Percentiles rank a stretch among this genome's conserved stretches.
Conservation (phyloP, 495 filamentous ascomycete genomes). For the Aspergillus olivimuriae region DNA sequence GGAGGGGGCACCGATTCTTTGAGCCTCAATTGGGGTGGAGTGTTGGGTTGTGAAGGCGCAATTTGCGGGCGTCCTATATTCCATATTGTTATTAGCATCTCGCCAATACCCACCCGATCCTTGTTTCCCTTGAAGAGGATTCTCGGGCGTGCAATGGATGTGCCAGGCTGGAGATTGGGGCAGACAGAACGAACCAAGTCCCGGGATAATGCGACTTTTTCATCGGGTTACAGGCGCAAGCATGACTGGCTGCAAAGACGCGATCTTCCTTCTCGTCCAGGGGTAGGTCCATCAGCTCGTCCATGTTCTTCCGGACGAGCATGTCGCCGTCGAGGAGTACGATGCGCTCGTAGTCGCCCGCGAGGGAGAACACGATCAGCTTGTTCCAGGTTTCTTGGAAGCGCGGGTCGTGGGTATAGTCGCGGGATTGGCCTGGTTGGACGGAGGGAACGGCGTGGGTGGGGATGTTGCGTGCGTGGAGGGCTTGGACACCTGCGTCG, state of each 20-base stretch:
- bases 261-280: constrained; percentile 52
- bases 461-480: constrained; percentile 16
- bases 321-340: constrained; percentile 83
- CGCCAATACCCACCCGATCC: too few relatives aligned
- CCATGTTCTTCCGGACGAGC: constrained; percentile 72
- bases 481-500: constrained; percentile 14
- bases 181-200: constrained; percentile 48
- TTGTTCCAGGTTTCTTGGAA: constrained; percentile 86
- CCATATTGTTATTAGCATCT: neutral
- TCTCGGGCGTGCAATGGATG: too few relatives aligned
- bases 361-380: constrained; percentile 67
- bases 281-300: constrained; percentile 72
- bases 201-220: constrained; percentile 68
- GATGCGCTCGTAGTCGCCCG: constrained; percentile 61
- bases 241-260: constrained; percentile 69
- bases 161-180: constrained; percentile 1
- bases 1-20: constrained; percentile 44
- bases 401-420: constrained; percentile 51
- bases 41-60: constrained; percentile 75
- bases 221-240: constrained; percentile 78
- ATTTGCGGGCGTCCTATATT: constrained; percentile 53
- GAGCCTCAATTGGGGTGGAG: constrained; percentile 47
- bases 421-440: constrained; percentile 7
- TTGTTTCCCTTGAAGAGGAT: too few relatives aligned
- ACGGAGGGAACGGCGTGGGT: constrained; percentile 15